Percentiles rank a stretch among this genome's conserved stretches.
Evolutionary conservation across 305 asterid species (phyloP).

Genomic region (Caryopteris hybrid): DNA sequence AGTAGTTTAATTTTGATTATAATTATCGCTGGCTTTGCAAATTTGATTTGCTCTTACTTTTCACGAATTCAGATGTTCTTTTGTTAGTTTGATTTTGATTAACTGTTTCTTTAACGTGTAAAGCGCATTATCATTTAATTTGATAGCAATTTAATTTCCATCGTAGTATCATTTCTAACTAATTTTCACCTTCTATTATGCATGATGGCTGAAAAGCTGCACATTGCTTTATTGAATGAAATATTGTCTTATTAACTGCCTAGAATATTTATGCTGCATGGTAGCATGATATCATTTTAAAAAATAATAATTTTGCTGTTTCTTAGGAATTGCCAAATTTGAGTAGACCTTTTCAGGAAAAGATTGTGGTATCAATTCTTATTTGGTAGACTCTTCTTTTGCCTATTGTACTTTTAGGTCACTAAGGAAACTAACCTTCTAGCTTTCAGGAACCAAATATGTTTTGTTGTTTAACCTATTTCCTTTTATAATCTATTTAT

Average conservation of each 20-base stretch:
- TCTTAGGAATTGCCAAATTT: background rate
- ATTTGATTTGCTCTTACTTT: background rate
- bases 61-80: background rate
- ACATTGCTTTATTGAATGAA: background rate
- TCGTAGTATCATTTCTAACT: background rate
- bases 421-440: background rate
- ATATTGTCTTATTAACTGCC: background rate
- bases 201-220: background rate
- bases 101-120: background rate
- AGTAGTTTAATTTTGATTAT: background rate
- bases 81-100: background rate
- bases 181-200: background rate
- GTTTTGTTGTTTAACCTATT: background rate
- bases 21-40: background rate
- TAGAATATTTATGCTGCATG: background rate
- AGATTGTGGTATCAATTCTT: background rate
- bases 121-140: background rate
- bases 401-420: conserved; percentile 8
- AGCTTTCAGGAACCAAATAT: background rate
- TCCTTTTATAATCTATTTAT: background rate
- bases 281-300: background rate
- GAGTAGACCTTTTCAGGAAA: background rate
- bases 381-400: background rate
- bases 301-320: background rate
- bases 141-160: background rate